Conservation (phyloP, 2,329 filamentous ascomycete genomes). For the Fusarium dimerum region DNA sequence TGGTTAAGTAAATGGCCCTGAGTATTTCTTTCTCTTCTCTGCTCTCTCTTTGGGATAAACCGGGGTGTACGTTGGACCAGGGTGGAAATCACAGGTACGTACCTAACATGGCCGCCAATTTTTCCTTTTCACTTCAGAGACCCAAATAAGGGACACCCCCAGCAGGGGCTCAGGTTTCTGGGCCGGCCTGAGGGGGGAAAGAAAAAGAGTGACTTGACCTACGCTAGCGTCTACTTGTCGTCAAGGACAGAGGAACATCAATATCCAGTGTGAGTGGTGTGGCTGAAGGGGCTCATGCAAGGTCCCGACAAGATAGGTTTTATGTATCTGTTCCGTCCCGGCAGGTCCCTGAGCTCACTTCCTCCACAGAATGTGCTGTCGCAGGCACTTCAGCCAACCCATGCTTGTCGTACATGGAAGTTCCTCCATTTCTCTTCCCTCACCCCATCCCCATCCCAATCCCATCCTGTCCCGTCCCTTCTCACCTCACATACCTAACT, state of each 20-base stretch:
- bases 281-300: not conserved
- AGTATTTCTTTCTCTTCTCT: not conserved
- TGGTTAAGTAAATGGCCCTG: not conserved
- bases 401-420: not conserved
- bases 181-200: not conserved
- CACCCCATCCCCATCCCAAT: constrained; percentile 9
- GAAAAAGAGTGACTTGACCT: not conserved
- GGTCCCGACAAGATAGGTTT: not conserved
- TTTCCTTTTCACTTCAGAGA: not conserved
- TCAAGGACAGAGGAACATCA: not conserved
- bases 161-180: not conserved
- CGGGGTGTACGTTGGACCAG: not conserved
- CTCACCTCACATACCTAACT: constrained; percentile 21
- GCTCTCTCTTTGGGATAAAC: not conserved
- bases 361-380: not conserved
- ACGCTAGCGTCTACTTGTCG: not conserved
- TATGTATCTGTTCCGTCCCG: not conserved
- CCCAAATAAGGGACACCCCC: not conserved
- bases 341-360: not conserved
- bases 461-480: constrained; percentile 3
- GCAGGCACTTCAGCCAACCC: not conserved
- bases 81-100: not conserved
- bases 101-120: not conserved
- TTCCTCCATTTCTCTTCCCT: constrained; percentile 1
- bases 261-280: not conserved